These are phyloP conservation scores for Rosa multiflora DNA, from an alignment of 306 rosid species.

Conservation along the genomic window DNA sequence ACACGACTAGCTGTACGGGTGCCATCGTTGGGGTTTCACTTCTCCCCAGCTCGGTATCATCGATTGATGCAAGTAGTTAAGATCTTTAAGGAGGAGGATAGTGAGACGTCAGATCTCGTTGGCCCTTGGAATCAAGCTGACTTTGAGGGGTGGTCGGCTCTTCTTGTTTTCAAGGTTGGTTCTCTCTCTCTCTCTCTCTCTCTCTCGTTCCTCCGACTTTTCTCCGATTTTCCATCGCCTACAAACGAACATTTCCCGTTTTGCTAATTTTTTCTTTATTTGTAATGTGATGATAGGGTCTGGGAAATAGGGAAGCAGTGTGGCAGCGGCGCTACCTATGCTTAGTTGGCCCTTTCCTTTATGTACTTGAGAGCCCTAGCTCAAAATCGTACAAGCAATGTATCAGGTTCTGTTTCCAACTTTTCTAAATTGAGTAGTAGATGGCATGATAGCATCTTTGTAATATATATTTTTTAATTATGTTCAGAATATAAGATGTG, in stretches of 20 bases:
- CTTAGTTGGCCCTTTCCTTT: conserved; percentile 87
- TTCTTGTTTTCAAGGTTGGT: conserved; percentile 78
- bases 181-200: conserved; percentile 21
- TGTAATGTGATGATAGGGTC: conserved; percentile 62
- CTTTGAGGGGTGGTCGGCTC: conserved; percentile 90
- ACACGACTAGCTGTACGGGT: conserved; percentile 79
- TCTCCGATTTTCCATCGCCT: not conserved
- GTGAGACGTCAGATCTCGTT: conserved; percentile 52
- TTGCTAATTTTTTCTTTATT: not conserved
- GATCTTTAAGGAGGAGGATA: conserved; percentile 71
- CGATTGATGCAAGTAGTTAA: conserved; percentile 80
- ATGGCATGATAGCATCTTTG: not conserved
- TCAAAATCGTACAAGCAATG: conserved; percentile 81
- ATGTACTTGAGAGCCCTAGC: conserved; percentile 81
- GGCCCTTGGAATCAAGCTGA: conserved; percentile 88
- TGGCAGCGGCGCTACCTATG: conserved; percentile 88
- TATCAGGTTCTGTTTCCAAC: conserved; percentile 59
- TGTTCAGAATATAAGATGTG: not conserved
- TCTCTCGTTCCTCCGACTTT: not conserved
- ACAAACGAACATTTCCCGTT: not conserved
- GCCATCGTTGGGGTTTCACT: conserved; percentile 86
- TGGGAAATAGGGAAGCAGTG: conserved; percentile 91
- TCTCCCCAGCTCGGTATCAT: conserved; percentile 97
- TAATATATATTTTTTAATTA: not conserved
- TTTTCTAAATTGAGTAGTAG: conserved; percentile 20